Evolutionary conservation across 2,329 filamentous ascomycete species (phyloP).

Genomic region (Pyrenophora seminiperda): DNA sequence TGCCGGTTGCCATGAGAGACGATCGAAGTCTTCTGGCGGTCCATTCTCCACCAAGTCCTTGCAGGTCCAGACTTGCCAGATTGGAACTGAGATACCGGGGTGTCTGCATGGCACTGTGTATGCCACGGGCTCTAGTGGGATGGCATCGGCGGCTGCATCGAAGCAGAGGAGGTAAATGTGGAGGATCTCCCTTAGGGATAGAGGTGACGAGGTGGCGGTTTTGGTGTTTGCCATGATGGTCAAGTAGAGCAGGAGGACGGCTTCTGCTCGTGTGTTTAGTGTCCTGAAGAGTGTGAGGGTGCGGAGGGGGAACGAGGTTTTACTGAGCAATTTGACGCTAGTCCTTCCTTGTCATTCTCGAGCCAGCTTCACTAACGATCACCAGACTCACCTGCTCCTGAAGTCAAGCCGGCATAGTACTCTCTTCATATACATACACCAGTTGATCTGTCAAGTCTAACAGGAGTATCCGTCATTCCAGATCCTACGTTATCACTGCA

Average conservation of each 20-base stretch:
- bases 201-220: not conserved
- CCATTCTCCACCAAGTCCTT: not conserved
- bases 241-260: not conserved
- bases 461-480: too few species aligned
- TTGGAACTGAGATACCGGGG: not conserved
- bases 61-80: not conserved
- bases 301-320: not conserved
- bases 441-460: too few species aligned
- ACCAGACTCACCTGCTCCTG: not conserved
- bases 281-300: not conserved
- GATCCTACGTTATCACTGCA: too few species aligned
- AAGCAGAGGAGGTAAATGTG: constrained; percentile 10
- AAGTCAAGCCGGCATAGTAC: not conserved
- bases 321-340: not conserved
- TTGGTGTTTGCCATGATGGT: not conserved
- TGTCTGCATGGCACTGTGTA: not conserved
- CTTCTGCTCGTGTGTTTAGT: not conserved
- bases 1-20: constrained; percentile 1
- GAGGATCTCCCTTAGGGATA: constrained; percentile 8
- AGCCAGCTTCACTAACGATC: not conserved
- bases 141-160: constrained; percentile 10
- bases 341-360: not conserved
- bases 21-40: not conserved
- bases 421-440: too few species aligned
- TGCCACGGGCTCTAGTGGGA: not conserved